phyloP scores from a whole-genome alignment of 106 monocot genomes.

The Phalaenopsis equestris region DNA sequence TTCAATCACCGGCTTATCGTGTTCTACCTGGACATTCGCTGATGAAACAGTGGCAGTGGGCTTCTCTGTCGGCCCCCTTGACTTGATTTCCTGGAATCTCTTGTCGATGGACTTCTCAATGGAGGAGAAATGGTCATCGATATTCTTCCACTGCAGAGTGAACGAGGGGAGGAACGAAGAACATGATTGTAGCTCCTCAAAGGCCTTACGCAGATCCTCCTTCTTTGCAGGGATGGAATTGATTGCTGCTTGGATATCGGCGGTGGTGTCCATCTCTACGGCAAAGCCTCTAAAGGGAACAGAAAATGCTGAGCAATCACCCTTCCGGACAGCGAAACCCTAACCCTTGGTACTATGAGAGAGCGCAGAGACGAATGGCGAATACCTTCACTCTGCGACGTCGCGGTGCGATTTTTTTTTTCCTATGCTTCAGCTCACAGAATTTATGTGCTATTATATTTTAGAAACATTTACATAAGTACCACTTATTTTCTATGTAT shows the following conservation, averaged over 20 bases:
- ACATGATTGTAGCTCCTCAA: constrained; percentile 35
- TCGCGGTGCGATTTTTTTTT: too few relatives aligned
- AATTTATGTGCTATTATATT: too few relatives aligned
- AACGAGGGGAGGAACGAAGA: constrained; percentile 40
- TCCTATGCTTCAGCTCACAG: too few relatives aligned
- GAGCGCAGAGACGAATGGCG: too few relatives aligned
- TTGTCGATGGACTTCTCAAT: constrained; percentile 30
- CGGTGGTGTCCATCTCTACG: constrained; percentile 11
- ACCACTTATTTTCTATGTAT: too few relatives aligned
- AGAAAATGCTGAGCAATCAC: neutral
- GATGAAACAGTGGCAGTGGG: neutral
- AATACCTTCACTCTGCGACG: too few relatives aligned
- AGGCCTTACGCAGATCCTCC: constrained; percentile 28
- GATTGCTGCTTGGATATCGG: constrained; percentile 31
- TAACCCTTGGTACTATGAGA: neutral
- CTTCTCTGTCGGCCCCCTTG: neutral
- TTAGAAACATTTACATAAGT: too few relatives aligned
- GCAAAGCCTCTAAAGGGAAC: neutral
- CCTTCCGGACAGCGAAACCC: neutral
- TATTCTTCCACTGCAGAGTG: constrained; percentile 48
- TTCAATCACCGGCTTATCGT: neutral
- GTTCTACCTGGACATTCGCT: neutral
- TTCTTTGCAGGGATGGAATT: constrained; percentile 44
- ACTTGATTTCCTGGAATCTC: constrained; percentile 34
- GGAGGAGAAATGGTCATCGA: constrained; percentile 43